These are phyloP conservation scores for Aspergillus aculeatus DNA, from an alignment of 2,329 filamentous ascomycete species.

Conservation along the genomic window DNA sequence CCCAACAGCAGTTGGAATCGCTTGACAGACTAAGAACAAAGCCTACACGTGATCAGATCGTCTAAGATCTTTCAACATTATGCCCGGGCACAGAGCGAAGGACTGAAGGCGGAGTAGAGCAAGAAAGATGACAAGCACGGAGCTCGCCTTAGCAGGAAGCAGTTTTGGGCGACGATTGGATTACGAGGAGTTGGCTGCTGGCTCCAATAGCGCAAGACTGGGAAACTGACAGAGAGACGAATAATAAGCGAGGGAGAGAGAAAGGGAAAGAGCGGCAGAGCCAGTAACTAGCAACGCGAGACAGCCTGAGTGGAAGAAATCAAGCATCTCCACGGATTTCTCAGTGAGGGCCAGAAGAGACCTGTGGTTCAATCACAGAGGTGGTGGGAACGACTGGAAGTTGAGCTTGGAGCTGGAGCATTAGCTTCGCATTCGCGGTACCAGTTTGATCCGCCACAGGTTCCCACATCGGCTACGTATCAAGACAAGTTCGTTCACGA, in stretches of 20 bases:
- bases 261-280: not conserved
- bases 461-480: not conserved
- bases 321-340: slow-evolving; percentile 7
- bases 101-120: not conserved
- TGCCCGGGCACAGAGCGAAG: not conserved
- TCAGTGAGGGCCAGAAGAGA: not conserved
- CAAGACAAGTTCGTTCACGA: not conserved
- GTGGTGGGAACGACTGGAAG: not conserved
- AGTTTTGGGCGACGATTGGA: not conserved
- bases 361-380: not conserved
- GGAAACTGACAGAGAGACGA: not conserved
- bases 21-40: not conserved
- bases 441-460: not conserved
- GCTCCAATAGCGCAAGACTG: not conserved
- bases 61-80: not conserved
- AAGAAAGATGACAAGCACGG: not conserved
- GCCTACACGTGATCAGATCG: not conserved
- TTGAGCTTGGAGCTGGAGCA: not conserved
- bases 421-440: not conserved
- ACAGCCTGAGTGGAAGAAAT: slow-evolving; percentile 1
- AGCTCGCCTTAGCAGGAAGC: not conserved
- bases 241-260: not conserved
- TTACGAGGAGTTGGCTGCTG: not conserved
- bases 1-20: not conserved
- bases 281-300: not conserved